phyloP scores from a whole-genome alignment of 2,329 filamentous ascomycete genomes.

The Neospermospora avenae region DNA sequence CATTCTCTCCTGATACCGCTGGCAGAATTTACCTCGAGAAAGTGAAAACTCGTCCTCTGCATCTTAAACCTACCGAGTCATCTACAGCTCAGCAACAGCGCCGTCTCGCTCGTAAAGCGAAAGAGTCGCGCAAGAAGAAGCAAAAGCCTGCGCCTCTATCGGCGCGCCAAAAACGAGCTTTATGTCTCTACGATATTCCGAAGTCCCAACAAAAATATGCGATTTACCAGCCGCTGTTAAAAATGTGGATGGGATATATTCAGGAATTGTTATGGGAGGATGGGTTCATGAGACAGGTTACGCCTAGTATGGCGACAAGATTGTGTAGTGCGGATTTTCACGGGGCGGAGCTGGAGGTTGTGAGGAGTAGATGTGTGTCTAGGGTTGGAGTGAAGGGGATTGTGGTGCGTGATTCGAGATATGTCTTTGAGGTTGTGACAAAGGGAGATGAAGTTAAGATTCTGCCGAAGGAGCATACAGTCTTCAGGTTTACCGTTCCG shows the following conservation, averaged over 20 bases:
- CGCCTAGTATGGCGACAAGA: conserved; percentile 59
- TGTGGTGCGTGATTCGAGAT: conserved; percentile 83
- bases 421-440: conserved; percentile 82
- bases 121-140: conserved; percentile 43
- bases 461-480: conserved; percentile 85
- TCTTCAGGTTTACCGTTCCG: conserved; percentile 75
- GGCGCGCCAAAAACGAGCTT: conserved; percentile 69
- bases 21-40: conserved; percentile 75
- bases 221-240: conserved; percentile 73
- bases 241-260: conserved; percentile 82
- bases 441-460: conserved; percentile 66
- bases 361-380: conserved; percentile 74
- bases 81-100: conserved; percentile 35
- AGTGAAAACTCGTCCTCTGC: conserved; percentile 76
- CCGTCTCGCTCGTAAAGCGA: conserved; percentile 29
- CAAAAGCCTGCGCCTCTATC: conserved; percentile 67
- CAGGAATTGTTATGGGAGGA: conserved; percentile 65
- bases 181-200: conserved; percentile 73
- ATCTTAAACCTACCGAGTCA: conserved; percentile 74
- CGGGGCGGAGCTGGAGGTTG: conserved; percentile 78
- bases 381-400: conserved; percentile 83
- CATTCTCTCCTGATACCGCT: conserved; percentile 72
- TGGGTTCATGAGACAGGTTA: conserved; percentile 19
- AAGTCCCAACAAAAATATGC: conserved; percentile 66
- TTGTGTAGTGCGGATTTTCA: conserved; percentile 87